phyloP scores from a whole-genome alignment of 768 basidiomycete species.

The Leucocoprinus birnbaumii region DNA sequence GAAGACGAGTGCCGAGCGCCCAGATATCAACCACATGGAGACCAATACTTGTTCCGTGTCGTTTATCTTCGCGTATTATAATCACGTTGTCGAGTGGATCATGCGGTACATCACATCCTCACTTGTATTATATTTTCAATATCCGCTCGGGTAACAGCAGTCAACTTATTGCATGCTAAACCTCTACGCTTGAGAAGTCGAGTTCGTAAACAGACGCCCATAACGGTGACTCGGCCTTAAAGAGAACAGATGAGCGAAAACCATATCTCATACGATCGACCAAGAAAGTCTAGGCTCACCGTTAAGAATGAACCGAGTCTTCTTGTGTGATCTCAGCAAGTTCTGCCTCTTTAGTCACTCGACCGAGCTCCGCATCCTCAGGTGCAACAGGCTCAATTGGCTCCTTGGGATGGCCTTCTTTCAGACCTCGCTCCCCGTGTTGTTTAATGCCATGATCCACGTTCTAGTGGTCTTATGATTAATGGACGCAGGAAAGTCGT shows the following conservation, averaged over 20 bases:
- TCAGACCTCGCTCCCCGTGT: neutral
- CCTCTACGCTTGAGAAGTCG: too few species aligned
- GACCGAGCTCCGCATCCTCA: conserved; percentile 4
- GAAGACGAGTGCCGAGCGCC: too few species aligned
- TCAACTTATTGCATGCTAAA: too few species aligned
- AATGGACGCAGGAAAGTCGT: neutral
- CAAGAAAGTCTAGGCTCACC: conserved; percentile 3
- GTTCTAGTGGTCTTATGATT: neutral
- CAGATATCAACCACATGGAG: too few species aligned
- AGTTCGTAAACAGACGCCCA: too few species aligned
- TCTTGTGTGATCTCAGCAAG: conserved; percentile 4
- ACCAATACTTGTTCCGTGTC: too few species aligned
- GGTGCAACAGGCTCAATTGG: conserved; percentile 5
- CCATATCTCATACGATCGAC: neutral
- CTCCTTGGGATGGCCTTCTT: conserved; percentile 7
- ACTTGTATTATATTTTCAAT: too few species aligned
- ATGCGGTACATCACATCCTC: too few species aligned
- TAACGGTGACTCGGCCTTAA: too few species aligned
- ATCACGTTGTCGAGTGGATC: too few species aligned
- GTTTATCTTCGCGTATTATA: too few species aligned
- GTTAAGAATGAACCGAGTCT: neutral
- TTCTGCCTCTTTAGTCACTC: conserved; percentile 2
- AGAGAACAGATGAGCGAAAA: neutral
- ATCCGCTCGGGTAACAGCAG: too few species aligned
- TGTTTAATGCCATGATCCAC: neutral